phyloP scores from a whole-genome alignment of 1,284 basidiomycete genomes.

The Austroboletus niveus region DNA sequence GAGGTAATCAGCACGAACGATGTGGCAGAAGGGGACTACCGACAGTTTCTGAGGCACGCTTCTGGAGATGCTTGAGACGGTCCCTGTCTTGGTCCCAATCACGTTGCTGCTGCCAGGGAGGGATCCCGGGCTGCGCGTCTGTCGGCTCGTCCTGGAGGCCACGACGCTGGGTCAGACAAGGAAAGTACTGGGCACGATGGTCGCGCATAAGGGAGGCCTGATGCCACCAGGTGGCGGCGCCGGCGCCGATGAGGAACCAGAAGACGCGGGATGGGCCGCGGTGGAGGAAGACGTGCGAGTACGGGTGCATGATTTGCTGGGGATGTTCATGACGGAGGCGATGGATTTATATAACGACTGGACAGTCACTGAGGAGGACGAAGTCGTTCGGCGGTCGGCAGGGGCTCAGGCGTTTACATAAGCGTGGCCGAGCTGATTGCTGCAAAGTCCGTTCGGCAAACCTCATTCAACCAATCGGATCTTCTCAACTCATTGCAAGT shows the following conservation, averaged over 20 bases:
- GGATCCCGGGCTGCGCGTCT: constrained; percentile 1
- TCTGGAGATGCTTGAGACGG: constrained; percentile 43
- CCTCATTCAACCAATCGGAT: too few relatives aligned
- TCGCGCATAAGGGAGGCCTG: constrained; percentile 22
- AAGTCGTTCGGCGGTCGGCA: not conserved
- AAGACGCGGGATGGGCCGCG: constrained; percentile 23
- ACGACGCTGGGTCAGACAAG: constrained; percentile 10
- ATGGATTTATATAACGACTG: not conserved
- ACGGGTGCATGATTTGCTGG: constrained; percentile 34
- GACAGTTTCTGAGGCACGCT: constrained; percentile 57
- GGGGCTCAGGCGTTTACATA: not conserved
- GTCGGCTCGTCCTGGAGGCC: constrained; percentile 9
- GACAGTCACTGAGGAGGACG: not conserved
- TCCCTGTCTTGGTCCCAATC: constrained; percentile 35
- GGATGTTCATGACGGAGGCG: not conserved
- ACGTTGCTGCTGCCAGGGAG: constrained; percentile 31
- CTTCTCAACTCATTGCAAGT: too few relatives aligned
- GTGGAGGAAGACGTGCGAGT: constrained; percentile 32
- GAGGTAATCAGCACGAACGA: not conserved
- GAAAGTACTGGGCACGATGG: constrained; percentile 18
- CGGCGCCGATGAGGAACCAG: constrained; percentile 47
- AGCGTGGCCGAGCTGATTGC: too few relatives aligned
- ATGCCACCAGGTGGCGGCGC: constrained; percentile 48
- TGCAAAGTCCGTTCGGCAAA: too few relatives aligned
- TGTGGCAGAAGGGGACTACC: constrained; percentile 13